These are phyloP conservation scores for Boletus rubropictus DNA, from an alignment of 768 basidiomycete species.

Conservation along the genomic window DNA sequence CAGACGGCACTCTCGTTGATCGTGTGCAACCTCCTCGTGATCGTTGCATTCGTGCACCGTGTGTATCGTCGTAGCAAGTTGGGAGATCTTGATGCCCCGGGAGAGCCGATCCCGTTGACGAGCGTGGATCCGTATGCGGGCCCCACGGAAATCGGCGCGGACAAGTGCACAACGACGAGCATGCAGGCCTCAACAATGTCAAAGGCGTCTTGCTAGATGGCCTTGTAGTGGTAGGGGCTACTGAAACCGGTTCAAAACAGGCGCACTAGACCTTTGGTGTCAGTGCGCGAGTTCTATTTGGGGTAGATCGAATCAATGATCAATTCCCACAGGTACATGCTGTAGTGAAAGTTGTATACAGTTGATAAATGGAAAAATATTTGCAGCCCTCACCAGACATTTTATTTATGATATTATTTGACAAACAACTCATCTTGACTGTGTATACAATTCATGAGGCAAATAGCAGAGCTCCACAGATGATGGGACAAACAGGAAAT, in stretches of 20 bases:
- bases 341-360: background rate
- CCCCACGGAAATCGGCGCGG: background rate
- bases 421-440: too few species aligned
- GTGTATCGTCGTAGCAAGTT: slow-evolving; percentile 1
- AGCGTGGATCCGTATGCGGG: slow-evolving; percentile 10
- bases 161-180: background rate
- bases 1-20: slow-evolving; percentile 22
- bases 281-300: background rate
- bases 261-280: background rate
- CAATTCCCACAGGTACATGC: background rate
- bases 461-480: too few species aligned
- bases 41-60: slow-evolving; percentile 20
- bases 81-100: slow-evolving; percentile 1
- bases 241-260: too few species aligned
- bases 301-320: background rate
- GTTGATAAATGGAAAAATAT: too few species aligned
- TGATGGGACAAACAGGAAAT: too few species aligned
- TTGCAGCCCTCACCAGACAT: too few species aligned
- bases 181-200: background rate
- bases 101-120: slow-evolving; percentile 8
- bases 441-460: too few species aligned
- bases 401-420: too few species aligned
- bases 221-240: background rate
- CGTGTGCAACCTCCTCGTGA: slow-evolving; percentile 25
- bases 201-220: background rate